Percentiles rank a stretch among this genome's conserved stretches.
These are phyloP conservation scores for Fusarium kyushuense DNA, from an alignment of 2,329 filamentous ascomycete genomes.

Conservation along the genomic window DNA sequence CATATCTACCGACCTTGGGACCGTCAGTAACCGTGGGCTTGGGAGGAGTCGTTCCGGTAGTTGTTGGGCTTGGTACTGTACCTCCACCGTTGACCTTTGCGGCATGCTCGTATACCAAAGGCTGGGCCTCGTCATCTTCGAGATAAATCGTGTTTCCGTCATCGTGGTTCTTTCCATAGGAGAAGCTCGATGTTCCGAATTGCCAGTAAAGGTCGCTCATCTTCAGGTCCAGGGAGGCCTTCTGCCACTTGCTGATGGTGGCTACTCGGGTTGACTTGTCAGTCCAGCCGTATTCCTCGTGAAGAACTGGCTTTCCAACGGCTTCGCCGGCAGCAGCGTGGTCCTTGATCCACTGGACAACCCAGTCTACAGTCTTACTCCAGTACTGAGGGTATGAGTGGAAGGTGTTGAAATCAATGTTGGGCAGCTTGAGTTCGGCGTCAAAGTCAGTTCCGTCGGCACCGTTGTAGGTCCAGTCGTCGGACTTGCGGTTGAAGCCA, in stretches of 20 bases:
- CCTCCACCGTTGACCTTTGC: conserved; percentile 52
- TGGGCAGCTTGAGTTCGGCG: conserved; percentile 57
- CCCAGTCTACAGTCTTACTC: conserved; percentile 64
- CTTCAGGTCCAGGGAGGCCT: conserved; percentile 59
- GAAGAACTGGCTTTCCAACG: conserved; percentile 61
- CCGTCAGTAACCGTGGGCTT: conserved; percentile 24
- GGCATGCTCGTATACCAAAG: conserved; percentile 60
- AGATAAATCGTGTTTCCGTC: conserved; percentile 69
- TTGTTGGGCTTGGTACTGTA: background rate
- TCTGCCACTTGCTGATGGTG: conserved; percentile 63
- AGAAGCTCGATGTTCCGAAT: conserved; percentile 63
- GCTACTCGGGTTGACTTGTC: conserved; percentile 59
- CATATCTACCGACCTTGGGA: conserved; percentile 18
- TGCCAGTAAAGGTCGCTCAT: conserved; percentile 69
- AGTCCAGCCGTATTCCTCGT: conserved; percentile 57
- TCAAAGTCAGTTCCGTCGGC: conserved; percentile 67
- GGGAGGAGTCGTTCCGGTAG: conserved; percentile 3
- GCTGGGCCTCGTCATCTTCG: conserved; percentile 61
- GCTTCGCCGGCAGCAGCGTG: conserved; percentile 57
- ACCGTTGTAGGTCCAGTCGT: conserved; percentile 61
- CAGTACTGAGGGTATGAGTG: conserved; percentile 69
- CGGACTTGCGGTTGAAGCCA: conserved; percentile 61
- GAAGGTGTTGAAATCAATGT: conserved; percentile 67
- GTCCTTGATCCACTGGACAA: conserved; percentile 66
- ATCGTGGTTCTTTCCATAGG: conserved; percentile 66